Evolutionary conservation across 2,329 filamentous ascomycete genomes (phyloP), one percentile per base, ranked within the genome.

Genomic region (Oidium heveae): DNA sequence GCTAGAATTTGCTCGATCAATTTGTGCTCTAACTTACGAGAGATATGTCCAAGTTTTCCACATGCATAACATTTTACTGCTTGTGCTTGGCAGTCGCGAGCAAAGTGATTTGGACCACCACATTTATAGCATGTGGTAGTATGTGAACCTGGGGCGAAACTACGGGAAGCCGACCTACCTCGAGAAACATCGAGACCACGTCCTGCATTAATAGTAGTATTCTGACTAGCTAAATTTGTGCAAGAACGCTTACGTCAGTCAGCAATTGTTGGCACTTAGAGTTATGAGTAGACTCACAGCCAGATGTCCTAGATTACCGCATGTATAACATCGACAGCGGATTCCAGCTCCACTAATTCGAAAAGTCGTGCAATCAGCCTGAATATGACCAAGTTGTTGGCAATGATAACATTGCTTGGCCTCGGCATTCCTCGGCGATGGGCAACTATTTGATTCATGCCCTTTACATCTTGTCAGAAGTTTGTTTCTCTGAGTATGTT

Each of bases 331-430:
- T 63, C 87, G 86, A 60, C 86, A 86, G 67, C 83, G 81, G 57
- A 82, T 81, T 59, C 81, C 78, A 63, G 82, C 83, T 61, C 84
- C 88, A 69, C 80, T 94, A 68, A 98, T 71, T 63, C 91, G 86
- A 60, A 98, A 79, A 58, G 91, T 96, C 64, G 91, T 91, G 77
- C 91, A 98, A 70, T 98, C 91, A 62, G 91, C 91, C 74, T 98
- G 91, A 64, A 98, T 91, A 68, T 98, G 91, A 61, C 91, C 91
- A 58, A 96, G 79, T 57, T 91, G 91, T 74, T 96, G 91, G 76
- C 91, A 98, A 73, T 96, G 91, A 70, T 98, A 98, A 79, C 91
- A 98, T 76, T 98, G 91, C 80, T 98, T 98, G 54, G 87, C 87
- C 73, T 98, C 91, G 60, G 91, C 95, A 58, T 89, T 95, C 69